These are phyloP conservation scores for Amanita exitialis DNA, from an alignment of 768 basidiomycete genomes.

Conservation along the genomic window DNA sequence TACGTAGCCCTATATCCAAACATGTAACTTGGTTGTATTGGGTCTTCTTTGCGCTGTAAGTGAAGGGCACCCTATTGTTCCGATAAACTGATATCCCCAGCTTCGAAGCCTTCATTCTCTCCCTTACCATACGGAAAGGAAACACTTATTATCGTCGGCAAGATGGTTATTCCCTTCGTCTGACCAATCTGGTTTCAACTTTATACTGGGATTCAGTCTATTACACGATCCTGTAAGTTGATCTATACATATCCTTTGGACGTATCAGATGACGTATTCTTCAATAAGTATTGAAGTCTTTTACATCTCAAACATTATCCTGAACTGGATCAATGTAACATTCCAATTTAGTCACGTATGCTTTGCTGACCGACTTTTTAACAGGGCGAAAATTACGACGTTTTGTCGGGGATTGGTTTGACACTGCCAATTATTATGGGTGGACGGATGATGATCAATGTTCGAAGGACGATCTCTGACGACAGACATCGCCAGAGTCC, in stretches of 20 bases:
- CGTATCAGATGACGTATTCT: neutral
- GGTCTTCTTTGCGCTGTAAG: neutral
- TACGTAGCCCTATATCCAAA: neutral
- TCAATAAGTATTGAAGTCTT: neutral
- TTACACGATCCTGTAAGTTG: neutral
- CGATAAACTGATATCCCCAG: neutral
- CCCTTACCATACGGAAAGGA: neutral
- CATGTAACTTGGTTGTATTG: neutral
- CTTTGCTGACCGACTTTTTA: too few relatives aligned
- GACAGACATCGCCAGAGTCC: neutral
- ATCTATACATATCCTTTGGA: neutral
- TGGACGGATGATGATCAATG: neutral
- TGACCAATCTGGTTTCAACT: neutral
- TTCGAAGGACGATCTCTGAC: neutral
- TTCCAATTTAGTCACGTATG: too few relatives aligned
- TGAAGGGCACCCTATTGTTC: too few relatives aligned
- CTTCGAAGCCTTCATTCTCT: neutral
- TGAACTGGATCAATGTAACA: neutral
- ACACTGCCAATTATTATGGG: neutral
- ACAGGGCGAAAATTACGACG: neutral
- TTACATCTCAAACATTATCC: neutral
- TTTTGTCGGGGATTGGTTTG: neutral
- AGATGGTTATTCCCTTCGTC: neutral
- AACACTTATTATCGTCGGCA: neutral
- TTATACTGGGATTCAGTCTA: neutral